A percentile compares a stretch with the other conserved stretches of the same genome.
Conservation (phyloP, 176 grass and related monocot species). For the Microstegium vimineum region DNA sequence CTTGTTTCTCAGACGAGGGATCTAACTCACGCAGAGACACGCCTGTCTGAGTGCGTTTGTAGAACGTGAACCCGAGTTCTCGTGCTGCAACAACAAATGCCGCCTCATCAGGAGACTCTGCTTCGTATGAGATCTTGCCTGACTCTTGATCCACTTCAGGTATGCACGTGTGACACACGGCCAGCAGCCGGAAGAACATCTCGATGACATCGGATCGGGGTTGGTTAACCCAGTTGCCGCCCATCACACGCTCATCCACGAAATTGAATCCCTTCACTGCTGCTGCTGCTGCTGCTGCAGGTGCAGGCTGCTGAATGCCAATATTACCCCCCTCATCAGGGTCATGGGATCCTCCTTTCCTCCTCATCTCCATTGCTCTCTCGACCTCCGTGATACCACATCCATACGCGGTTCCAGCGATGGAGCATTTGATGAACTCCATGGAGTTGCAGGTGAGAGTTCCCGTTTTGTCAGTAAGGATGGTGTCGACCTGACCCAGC, state of each 20-base stretch:
- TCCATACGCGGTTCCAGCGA: constrained; percentile 78
- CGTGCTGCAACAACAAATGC: constrained; percentile 76
- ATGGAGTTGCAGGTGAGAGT: constrained; percentile 92
- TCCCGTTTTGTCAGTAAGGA: constrained; percentile 93
- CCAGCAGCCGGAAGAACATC: constrained; percentile 68
- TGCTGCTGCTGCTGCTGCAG: too few species aligned
- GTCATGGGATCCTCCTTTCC: constrained; percentile 11
- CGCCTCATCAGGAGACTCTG: constrained; percentile 92
- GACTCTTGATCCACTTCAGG: constrained; percentile 68
- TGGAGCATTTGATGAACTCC: constrained; percentile 96
- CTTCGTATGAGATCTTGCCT: constrained; percentile 75
- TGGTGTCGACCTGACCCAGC: constrained; percentile 82
- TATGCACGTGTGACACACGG: constrained; percentile 85
- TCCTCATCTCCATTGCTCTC: constrained; percentile 68
- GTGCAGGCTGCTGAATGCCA: constrained; percentile 5
- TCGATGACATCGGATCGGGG: constrained; percentile 39
- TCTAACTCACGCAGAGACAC: constrained; percentile 68
- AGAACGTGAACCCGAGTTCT: constrained; percentile 85
- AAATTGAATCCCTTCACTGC: constrained; percentile 91
- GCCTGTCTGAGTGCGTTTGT: constrained; percentile 57
- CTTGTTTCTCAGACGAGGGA: constrained; percentile 41
- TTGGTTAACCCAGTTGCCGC: constrained; percentile 68
- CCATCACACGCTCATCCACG: constrained; percentile 70
- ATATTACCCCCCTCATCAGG: neutral
- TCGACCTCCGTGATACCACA: constrained; percentile 71